Evolutionary conservation across 1,139 yeast species (phyloP), one percentile per base, ranked within the genome.

Genomic region (Lodderomyces beijingensis): DNA sequence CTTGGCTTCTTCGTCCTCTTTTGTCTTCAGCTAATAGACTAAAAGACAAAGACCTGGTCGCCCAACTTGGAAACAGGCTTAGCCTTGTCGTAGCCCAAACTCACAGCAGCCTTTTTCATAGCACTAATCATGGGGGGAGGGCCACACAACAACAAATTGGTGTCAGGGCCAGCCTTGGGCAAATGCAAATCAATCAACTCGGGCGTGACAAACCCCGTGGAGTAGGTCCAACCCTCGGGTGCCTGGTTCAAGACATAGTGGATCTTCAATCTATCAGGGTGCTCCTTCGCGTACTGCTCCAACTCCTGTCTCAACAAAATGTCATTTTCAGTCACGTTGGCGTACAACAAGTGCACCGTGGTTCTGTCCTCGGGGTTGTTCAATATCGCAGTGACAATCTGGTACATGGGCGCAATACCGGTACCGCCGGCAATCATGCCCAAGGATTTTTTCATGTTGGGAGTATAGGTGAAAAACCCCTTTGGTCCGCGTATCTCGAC

Each of bases 321-420:
- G 59, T 91, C 97, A 15, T 68, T 70, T 34, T 77, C 79, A 37
- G 88, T 63, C 56, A 79, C 76, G 58, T 80, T 81, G 45, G 95
- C 96, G 63, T 85, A 88, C 53, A 81, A 59, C 50, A 91, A 70
- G 46, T 77, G 70, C 43, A 91, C 75, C 68, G 83, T 81, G 51
- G 97, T 91, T 58, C 84, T 82, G 65, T 89, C 97, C 24, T 62
- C 63, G 28, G 93, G 87, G 67, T 88, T 77, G 50, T 70, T 70
- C 54, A 80, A 64, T 49, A 83, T 72, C 44, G 78, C 78, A 47
- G 77, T 79, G 44, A 86, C 61, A 57, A 91, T 64, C 65, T 91
- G 98, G 70, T 73, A 88, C 70, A 89, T 72, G 41, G 97, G 98
- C 19, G 96, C 86, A 61, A 91, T 87, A 61, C 97, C 97, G 31